phyloP scores from a whole-genome alignment of 2,329 filamentous ascomycete species.

The Pseudogymnoascus sp. region DNA sequence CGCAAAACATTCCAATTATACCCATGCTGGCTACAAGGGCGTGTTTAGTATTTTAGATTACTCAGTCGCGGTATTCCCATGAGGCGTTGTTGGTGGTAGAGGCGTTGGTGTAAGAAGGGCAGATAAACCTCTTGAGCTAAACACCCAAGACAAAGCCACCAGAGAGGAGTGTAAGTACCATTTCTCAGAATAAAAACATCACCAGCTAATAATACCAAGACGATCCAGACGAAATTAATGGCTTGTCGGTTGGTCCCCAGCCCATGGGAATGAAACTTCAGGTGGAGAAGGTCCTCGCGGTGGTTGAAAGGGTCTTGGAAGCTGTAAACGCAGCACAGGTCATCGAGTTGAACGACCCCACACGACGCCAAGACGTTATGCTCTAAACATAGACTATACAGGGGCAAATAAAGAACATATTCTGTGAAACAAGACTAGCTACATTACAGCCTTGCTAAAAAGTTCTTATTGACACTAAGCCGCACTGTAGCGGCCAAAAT shows the following conservation, averaged over 20 bases:
- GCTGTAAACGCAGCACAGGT: not conserved
- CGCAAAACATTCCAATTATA: slow-evolving; percentile 18
- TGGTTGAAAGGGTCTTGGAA: slow-evolving; percentile 58
- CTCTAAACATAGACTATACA: not conserved
- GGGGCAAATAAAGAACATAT: not conserved
- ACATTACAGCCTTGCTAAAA: slow-evolving; percentile 30
- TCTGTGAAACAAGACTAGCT: not conserved
- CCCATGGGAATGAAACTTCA: slow-evolving; percentile 70
- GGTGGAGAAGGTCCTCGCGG: slow-evolving; percentile 77
- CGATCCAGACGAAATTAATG: slow-evolving; percentile 69
- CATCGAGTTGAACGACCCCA: not conserved
- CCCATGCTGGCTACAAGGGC: slow-evolving; percentile 23
- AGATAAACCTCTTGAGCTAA: not conserved
- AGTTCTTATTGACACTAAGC: slow-evolving; percentile 33
- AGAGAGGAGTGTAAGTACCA: slow-evolving; percentile 1
- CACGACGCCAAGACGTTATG: not conserved
- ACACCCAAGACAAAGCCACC: not conserved
- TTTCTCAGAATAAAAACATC: slow-evolving; percentile 25
- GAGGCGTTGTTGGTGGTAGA: slow-evolving; percentile 5
- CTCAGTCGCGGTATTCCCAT: slow-evolving; percentile 8
- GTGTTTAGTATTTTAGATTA: slow-evolving; percentile 26
- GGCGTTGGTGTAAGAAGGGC: not conserved
- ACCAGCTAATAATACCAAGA: slow-evolving; percentile 68
- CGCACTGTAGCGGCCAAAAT: slow-evolving; percentile 36
- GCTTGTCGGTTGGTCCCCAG: slow-evolving; percentile 75